A percentile compares a stretch with the other conserved stretches of the same genome.
Conservation (phyloP, 805 yeast genomes). For the Ogataea pignaliae region DNA sequence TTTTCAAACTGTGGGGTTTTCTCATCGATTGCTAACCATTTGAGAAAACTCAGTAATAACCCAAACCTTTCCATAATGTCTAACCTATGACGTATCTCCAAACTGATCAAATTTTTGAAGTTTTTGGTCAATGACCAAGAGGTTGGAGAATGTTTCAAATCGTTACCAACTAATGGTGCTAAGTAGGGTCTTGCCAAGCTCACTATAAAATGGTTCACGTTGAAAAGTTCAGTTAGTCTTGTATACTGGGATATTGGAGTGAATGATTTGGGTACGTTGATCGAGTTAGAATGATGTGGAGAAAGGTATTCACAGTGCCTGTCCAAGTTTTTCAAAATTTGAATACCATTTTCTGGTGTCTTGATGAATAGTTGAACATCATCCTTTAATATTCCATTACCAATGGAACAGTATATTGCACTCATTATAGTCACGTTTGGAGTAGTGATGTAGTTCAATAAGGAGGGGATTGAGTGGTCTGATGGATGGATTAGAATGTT, state of each 20-base stretch:
- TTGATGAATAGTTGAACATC: conserved; percentile 57
- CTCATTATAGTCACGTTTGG: conserved; percentile 90
- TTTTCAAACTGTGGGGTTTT: conserved; percentile 70
- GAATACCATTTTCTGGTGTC: conserved; percentile 46
- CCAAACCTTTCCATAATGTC: conserved; percentile 78
- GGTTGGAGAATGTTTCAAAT: conserved; percentile 59
- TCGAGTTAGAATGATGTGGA: conserved; percentile 36
- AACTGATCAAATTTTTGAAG: conserved; percentile 51
- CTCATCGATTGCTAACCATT: conserved; percentile 82
- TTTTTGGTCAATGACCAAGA: conserved; percentile 31
- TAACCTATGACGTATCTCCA: conserved; percentile 83
- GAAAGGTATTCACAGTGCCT: conserved; percentile 38
- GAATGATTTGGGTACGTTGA: conserved; percentile 14
- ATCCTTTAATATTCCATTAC: conserved; percentile 64
- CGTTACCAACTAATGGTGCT: conserved; percentile 84
- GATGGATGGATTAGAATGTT: conserved; percentile 86
- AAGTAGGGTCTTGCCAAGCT: conserved; percentile 91
- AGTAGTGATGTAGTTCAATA: conserved; percentile 84
- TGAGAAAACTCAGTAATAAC: conserved; percentile 60
- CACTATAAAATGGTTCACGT: conserved; percentile 89
- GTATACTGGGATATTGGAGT: conserved; percentile 66
- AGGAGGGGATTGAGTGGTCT: conserved; percentile 60
- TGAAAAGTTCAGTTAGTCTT: conserved; percentile 84
- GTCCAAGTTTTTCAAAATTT: conserved; percentile 31
- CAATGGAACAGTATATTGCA: conserved; percentile 83